Conservation (phyloP, 495 filamentous ascomycete species). For the Bryoglossum gracile region DNA sequence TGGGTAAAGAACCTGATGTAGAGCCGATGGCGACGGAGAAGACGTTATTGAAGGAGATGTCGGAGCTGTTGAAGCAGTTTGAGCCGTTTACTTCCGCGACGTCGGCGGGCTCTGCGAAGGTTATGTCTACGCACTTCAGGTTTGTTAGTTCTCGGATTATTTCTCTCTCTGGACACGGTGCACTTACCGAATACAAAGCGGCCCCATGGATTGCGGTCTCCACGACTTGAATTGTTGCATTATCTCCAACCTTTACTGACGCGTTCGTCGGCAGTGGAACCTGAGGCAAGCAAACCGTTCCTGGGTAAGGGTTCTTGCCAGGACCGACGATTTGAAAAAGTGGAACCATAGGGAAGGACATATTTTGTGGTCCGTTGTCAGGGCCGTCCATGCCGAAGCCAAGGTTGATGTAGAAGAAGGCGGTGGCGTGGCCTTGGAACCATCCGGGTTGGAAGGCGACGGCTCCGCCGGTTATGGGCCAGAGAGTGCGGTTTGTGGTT, state of each 20-base stretch:
- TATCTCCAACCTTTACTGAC: conserved; percentile 69
- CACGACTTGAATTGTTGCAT: conserved; percentile 91
- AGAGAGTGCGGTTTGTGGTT: conserved; percentile 79
- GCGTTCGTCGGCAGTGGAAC: conserved; percentile 75
- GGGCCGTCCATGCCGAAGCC: conserved; percentile 68
- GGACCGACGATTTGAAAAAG: conserved; percentile 86
- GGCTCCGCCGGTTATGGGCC: conserved; percentile 83
- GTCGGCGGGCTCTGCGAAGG: conserved; percentile 68
- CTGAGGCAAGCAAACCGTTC: conserved; percentile 83
- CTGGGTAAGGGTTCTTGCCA: conserved; percentile 70
- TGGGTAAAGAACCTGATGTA: conserved; percentile 5
- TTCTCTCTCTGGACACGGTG: not conserved
- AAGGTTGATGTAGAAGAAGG: conserved; percentile 89
- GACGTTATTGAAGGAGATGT: conserved; percentile 66
- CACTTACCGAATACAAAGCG: conserved; percentile 78
- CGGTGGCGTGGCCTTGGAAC: conserved; percentile 84
- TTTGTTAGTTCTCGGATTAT: conserved; percentile 6
- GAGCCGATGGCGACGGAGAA: conserved; percentile 46
- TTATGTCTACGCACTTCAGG: conserved; percentile 90
- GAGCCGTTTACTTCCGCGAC: conserved; percentile 62
- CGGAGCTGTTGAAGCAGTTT: conserved; percentile 80
- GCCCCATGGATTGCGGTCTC: conserved; percentile 88
- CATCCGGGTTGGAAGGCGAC: conserved; percentile 84
- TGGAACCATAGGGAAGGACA: conserved; percentile 75
- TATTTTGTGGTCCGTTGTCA: conserved; percentile 63